These are phyloP conservation scores for Aspergillus ochraceus DNA, from an alignment of 2,329 filamentous ascomycete species.

Conservation along the genomic window DNA sequence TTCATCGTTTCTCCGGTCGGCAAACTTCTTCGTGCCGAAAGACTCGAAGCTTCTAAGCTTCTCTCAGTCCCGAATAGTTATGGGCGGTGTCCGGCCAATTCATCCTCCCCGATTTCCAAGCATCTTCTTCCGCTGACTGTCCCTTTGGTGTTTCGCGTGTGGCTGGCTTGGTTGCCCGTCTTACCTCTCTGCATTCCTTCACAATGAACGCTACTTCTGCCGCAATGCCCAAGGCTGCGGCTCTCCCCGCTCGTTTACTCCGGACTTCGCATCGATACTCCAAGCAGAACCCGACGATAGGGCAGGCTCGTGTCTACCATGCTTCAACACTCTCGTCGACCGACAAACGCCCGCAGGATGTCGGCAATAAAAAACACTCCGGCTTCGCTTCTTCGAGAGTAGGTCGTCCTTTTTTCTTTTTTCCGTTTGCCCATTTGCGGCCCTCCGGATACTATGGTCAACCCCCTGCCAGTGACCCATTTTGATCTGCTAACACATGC, in stretches of 20 bases:
- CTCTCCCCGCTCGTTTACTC: slow-evolving; percentile 44
- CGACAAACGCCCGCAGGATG: slow-evolving; percentile 28
- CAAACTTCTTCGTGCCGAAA: slow-evolving; percentile 34
- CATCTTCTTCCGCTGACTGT: neutral
- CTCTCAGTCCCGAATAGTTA: neutral
- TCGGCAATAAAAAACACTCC: slow-evolving; percentile 25
- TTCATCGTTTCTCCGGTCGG: slow-evolving; percentile 29
- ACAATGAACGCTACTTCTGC: slow-evolving; percentile 42
- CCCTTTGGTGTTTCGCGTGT: slow-evolving; percentile 8
- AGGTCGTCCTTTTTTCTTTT: slow-evolving; percentile 11
- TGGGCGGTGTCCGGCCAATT: neutral
- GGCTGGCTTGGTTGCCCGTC: neutral
- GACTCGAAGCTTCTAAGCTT: slow-evolving; percentile 34
- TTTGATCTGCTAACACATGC: neutral
- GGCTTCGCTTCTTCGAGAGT: slow-evolving; percentile 32
- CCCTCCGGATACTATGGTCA: neutral
- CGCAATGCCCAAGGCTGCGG: slow-evolving; percentile 44
- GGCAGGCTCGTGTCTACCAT: slow-evolving; percentile 39
- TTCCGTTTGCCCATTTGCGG: neutral
- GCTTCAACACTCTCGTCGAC: slow-evolving; percentile 26
- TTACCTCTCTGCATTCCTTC: slow-evolving; percentile 9
- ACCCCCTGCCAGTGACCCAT: slow-evolving; percentile 7
- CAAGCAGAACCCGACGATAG: slow-evolving; percentile 30
- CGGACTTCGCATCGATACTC: slow-evolving; percentile 42
- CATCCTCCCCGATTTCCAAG: neutral